Base-by-base conservation (phyloP, 78 protist genomes). In the Mantamonas sphyraenae region DNA sequence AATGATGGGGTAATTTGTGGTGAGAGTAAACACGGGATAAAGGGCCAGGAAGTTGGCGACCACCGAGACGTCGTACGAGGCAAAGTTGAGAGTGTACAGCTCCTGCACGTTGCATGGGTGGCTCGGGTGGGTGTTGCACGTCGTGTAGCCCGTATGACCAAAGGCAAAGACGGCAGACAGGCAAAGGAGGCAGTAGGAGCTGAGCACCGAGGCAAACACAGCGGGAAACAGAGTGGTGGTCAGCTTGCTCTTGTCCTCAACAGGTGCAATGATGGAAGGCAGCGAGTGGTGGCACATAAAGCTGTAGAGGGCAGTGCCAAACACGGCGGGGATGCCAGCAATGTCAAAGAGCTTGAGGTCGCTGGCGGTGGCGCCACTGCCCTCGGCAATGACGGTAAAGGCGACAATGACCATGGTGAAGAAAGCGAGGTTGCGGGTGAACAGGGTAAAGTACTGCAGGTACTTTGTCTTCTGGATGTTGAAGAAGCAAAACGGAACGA, bases 221-320 rank as follows among this genome's bases (percentile, higher is more conserved):
- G 64, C 68, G 30, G 74, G 70, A 61, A 86, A 34, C 40, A 71
- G 24, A n/a, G n/a, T n/a, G 19, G 58, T 24, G 40, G 45, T 26
- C 37, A 72, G 35, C 8, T 45, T 28, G 45, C n/a, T 68, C 60
- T 80, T 81, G 39, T 76, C 69, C 30, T 55, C 43, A 22, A 86
- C 61, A n/a, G 84, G 91, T 39, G 83, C 64, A 28, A 80, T 38
- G 39, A 80, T 61, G 4, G 75, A 62, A 24, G 76, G 73, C 47
- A 79, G 57, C 24, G 74, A 68, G 60, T 86, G 91, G 56, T 79
- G 85, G 24, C 74, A 77, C 91, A 86, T 86, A 30, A 86, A 77
- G 31, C 85, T 68, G 73, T 81, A 86, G 31, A 77, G 57, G 24
- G 56, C 43, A 17, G 72, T 81, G 35, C 91, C 87, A 45, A 76